phyloP scores from a whole-genome alignment of 257 asterid species.

The Thymus mandschuricus region DNA sequence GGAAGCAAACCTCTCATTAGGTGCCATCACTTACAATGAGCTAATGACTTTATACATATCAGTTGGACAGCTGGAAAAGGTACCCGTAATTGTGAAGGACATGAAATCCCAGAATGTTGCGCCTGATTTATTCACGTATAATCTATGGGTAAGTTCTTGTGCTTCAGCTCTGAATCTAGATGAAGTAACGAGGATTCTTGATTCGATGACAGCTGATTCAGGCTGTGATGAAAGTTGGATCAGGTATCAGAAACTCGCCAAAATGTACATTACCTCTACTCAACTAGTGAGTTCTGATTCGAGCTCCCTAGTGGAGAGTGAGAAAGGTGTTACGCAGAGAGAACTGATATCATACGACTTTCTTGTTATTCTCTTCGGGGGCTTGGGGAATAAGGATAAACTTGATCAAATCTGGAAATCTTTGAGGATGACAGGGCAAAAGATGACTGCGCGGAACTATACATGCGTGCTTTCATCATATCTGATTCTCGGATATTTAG shows the following conservation, averaged over 20 bases:
- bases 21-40: conserved; percentile 83
- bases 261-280: conserved; percentile 58
- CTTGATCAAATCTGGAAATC: conserved; percentile 85
- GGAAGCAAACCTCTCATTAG: conserved; percentile 59
- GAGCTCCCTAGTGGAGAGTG: conserved; percentile 61
- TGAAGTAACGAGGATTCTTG: conserved; percentile 65
- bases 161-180: conserved; percentile 80
- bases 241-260: conserved; percentile 69
- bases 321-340: conserved; percentile 71
- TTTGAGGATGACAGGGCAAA: conserved; percentile 71
- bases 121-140: conserved; percentile 77
- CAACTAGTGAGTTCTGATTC: conserved; percentile 56
- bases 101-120: conserved; percentile 62
- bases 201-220: conserved; percentile 52
- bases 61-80: conserved; percentile 82
- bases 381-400: conserved; percentile 69
- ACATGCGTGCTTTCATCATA: conserved; percentile 67
- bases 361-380: conserved; percentile 72
- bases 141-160: conserved; percentile 79
- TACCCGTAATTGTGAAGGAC: conserved; percentile 56
- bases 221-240: conserved; percentile 64
- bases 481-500: conserved; percentile 72
- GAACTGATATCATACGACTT: conserved; percentile 86
- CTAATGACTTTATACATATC: conserved; percentile 88
- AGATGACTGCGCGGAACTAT: conserved; percentile 73